Evolutionary conservation across 2,329 filamentous ascomycete species (phyloP), one percentile per base, ranked within the genome.

Genomic region (Malbranchea zuffiana): DNA sequence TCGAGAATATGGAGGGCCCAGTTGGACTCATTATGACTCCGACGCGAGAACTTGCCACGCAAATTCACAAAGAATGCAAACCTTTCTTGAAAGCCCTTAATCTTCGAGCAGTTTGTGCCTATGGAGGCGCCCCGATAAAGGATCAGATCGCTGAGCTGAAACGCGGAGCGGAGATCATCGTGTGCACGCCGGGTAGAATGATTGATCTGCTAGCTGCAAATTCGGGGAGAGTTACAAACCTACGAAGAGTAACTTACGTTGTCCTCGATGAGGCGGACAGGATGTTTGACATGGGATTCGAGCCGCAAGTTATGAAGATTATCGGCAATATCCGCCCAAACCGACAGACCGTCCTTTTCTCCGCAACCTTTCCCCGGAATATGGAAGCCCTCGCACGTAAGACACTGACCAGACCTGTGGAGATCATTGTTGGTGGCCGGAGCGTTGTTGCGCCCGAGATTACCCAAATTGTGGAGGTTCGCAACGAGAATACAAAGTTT

Each of bases 251-350:
- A 8, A 90, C 85, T 0, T 98, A 96, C 56, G 78, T 95, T 16
- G 90, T 98, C 7, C 74, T 98, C 25, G 90, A 98, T 55, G 90
- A 98, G 63, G 90, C 90, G 32, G 90, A 98, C 61, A 81, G 90
- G 44, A 96, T 98, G 90, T 95, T 96, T 56, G 90, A 98, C 58
- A 96, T 98, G 90, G 90, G 90, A 10, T 98, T 98, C 54, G 88
- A 94, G 61, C 88, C 90, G 2, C 90, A 98, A 59, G 87, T 98
- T 37, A 90, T 90, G 76, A 95, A 93, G 60, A 90, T 98, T 41
- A 78, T 96, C 55, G 77, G 78, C 47, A 94, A 90, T 52, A 82
- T 94, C 56, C 80, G 90, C 32, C 87, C 90, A 1, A 83, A 95
- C 56, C 79, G 83, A 34, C 90, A 98, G 56, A 94, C 86, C 0